Base-by-base conservation (phyloP, 768 basidiomycete species). In the Cystoderma amianthinum region DNA sequence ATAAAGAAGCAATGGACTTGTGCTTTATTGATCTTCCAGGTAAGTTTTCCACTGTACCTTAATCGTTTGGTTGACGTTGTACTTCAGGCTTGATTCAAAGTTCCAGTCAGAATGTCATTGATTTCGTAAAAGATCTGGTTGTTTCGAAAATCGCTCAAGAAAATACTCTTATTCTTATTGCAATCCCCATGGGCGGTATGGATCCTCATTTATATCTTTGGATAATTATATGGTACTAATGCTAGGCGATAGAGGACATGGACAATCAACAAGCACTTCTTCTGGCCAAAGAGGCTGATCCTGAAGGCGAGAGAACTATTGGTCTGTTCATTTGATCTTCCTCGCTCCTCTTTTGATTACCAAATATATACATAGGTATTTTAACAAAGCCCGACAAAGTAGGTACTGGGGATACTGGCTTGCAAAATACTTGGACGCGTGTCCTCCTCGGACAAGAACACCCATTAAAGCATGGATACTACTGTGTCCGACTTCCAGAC, bases 371-470 rank as follows among this genome's bases (percentile, higher is more conserved):
- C 7, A 1, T 46, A 85, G 83, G 79, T 4, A 72, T 87, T 1
- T 65, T 85, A 7, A 87, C 85, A 0, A 86, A 87, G 48, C 78
- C 82, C 0, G 85, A 88, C 47, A 64, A 56, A 3, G 56, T 87
- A 1, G 53, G 59, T 1, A 32, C 47, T 0, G 78, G 78, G 7
- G 62, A 70, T 2, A 65, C 53, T 3, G 61, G 68, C 32, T 34
- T 64, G 34, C 69, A 60, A 12, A 35, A 61, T 22, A 33, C 25
- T 20, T 85, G 82, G 80, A 58, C 64, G n/a, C 61, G 68, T 1
- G 62, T 78, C 2, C 56, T 85, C 4, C 64, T 75, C 44, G 77
- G 74, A 22, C 63, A 62, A 38, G 36, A 55, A 35, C 58, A 83
- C 48, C 39, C 13, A 12, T 58, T 84, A 43, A 65, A 51, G 25